Evolutionary conservation across 2,329 filamentous ascomycete species (phyloP), one percentile per base, ranked within the genome.

Genomic region (Rhinocladiella mackenziei): DNA sequence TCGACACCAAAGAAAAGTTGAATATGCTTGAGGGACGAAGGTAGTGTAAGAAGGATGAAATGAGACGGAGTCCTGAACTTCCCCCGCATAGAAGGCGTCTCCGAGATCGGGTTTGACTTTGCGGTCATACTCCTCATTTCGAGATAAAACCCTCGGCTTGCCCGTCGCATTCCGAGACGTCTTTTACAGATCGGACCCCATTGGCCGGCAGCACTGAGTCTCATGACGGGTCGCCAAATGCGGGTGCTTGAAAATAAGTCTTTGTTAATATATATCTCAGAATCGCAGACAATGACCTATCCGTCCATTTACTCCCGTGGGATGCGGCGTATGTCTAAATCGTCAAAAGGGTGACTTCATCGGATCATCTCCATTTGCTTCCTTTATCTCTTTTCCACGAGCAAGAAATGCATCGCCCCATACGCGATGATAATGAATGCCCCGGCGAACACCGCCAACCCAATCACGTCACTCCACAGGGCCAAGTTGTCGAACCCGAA

Each of bases 401-500:
- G 78, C 59, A 98, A 68, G 50, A 97, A 68, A 70, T 98, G 92
- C 88, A 98, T 94, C 11, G 91, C 89, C 20, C 70, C 72, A 64
- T 97, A 98, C 5, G 92, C 91, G 55, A 97, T 72, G 32, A 96
- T 68, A 36, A 97, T 80, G 61, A 97, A 98, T 0, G 79, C 76
- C 0, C 77, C 83, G 1, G 84, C 88, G 65, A 96, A 94, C 8
- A 92, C 73, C 4, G 79, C 88, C 10, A 98, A 70, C 34, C 87
- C 89, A 39, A 84, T 71, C 18, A 92, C 80, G 65, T 98, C 92
- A 32, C 71, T 70, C 89, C 89, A 96, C 44, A 95, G 75, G 0
- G 87, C 88, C 48, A 81, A 73, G 19, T 89, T 94, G 61, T 95
- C 77, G 64, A 98, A 98, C 1, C 92, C 92, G 64, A 98, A 98